Evolutionary conservation across 179 eudicot genomes (phyloP), one percentile per base, ranked within the genome.

Genomic region (Corrigiola litoralis): DNA sequence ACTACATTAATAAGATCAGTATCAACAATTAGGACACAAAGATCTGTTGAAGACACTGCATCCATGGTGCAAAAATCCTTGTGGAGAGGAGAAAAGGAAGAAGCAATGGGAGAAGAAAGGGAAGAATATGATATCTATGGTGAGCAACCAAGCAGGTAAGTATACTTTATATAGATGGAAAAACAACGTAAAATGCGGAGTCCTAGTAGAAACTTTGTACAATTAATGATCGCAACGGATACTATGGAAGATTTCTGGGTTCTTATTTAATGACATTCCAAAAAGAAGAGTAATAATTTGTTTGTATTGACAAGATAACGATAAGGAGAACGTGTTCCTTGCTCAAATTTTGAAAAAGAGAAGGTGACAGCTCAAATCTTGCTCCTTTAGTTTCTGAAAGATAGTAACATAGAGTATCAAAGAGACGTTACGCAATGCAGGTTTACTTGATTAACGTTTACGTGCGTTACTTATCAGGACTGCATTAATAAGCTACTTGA

Each of bases 161-260:
- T 14, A 23, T 13, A 21, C 24, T 34, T 33, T 47, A 48, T 48
- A 63, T 28, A 44, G 40, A 11, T 1, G 7, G 2, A 17, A 18
- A 27, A 61, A n/a, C 2, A 18, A n/a, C 29, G 16, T 12, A 44
- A 33, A 7, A 25, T 23, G 10, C 33, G 18, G 41, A 38, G 33
- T 11, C 63, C 53, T 1, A 21, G 11, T 16, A 5, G 29, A 29
- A 18, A 20, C 0, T 13, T 4, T 20, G 12, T 40, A 37, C 21
- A 52, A 38, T 37, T 31, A 61, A 70, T 57, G 44, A 29, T 47
- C 60, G 51, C 13, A 31, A 46, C 31, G 31, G 42, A 69, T 60
- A 69, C 29, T 12, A 34, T 6, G 27, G 40, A 21, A 28, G 45
- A 16, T 32, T 31, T 25, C 23, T 8, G 27, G 17, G 9, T 8